phyloP scores from a whole-genome alignment of 1,284 basidiomycete species.

The Agaricales sp. region DNA sequence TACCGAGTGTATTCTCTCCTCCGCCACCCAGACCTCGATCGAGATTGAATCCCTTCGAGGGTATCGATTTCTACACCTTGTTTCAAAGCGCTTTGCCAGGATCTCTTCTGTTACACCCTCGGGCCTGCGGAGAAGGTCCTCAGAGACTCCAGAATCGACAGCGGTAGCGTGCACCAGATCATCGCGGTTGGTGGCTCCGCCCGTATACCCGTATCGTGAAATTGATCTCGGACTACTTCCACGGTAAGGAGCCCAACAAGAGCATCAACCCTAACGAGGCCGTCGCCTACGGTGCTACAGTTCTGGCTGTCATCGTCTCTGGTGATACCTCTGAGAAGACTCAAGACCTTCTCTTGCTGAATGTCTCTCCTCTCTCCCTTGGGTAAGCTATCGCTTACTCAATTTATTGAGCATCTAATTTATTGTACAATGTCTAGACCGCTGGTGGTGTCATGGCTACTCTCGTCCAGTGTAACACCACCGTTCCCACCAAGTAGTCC shows the following conservation, averaged over 20 bases:
- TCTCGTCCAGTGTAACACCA: constrained; percentile 97
- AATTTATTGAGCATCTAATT: constrained; percentile 1
- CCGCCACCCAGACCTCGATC: constrained; percentile 92
- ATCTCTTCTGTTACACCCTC: constrained; percentile 93
- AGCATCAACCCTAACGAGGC: constrained; percentile 99
- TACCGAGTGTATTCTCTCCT: constrained; percentile 97
- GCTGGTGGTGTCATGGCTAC: constrained; percentile 98
- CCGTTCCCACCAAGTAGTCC: constrained; percentile 98
- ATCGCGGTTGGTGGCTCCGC: constrained; percentile 98
- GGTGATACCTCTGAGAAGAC: constrained; percentile 99
- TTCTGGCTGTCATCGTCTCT: constrained; percentile 96
- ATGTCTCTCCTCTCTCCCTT: constrained; percentile 92
- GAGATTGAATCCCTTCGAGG: constrained; percentile 99
- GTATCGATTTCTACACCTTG: constrained; percentile 99
- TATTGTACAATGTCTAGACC: constrained; percentile 73
- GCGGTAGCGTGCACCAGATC: constrained; percentile 90
- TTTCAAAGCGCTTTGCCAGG: constrained; percentile 97
- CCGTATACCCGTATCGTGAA: constrained; percentile 97
- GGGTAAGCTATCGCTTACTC: constrained; percentile 24
- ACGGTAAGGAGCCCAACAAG: constrained; percentile 93
- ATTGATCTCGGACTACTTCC: constrained; percentile 98
- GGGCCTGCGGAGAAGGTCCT: constrained; percentile 99
- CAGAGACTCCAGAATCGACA: constrained; percentile 97
- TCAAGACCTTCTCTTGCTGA: constrained; percentile 92
- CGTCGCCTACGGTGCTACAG: constrained; percentile 98